These are phyloP conservation scores for Trypanosoma theileri DNA, from an alignment of 208 protist species.

Conservation along the genomic window DNA sequence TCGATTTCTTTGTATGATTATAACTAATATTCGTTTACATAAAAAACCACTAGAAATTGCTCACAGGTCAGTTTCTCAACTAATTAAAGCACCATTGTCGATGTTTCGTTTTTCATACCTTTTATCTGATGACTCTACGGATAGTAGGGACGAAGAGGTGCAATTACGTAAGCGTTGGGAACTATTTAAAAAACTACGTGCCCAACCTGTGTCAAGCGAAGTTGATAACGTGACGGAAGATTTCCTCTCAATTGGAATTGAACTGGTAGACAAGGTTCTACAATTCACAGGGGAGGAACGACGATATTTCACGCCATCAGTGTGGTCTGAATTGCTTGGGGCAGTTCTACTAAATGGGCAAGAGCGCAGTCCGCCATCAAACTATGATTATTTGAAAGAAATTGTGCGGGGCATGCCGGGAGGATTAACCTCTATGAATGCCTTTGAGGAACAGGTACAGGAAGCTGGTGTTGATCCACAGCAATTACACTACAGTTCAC, in stretches of 20 bases:
- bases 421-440: slow-evolving; percentile 22
- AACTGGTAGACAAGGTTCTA: slow-evolving; percentile 39
- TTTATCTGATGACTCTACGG: slow-evolving; percentile 20
- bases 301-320: slow-evolving; percentile 26
- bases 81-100: slow-evolving; percentile 47
- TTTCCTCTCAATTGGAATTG: slow-evolving; percentile 32
- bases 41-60: slow-evolving; percentile 28
- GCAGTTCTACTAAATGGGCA: slow-evolving; percentile 82
- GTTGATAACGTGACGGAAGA: slow-evolving; percentile 31
- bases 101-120: slow-evolving; percentile 72
- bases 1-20: slow-evolving; percentile 46
- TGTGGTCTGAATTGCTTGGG: slow-evolving; percentile 63
- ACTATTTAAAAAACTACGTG: slow-evolving; percentile 4
- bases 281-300: slow-evolving; percentile 38
- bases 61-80: slow-evolving; percentile 47
- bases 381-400: slow-evolving; percentile 44
- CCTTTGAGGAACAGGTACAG: slow-evolving; percentile 36
- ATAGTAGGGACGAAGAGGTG: slow-evolving; percentile 29
- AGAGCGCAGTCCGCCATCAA: slow-evolving; percentile 61
- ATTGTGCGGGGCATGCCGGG: slow-evolving; percentile 29
- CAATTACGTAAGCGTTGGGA: slow-evolving; percentile 15
- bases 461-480: slow-evolving; percentile 9
- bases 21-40: slow-evolving; percentile 39
- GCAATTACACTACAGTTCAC: slow-evolving; percentile 34
- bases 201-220: slow-evolving; percentile 1